Evolutionary conservation across 345 rosid species (phyloP).

Genomic region (Aquilaria sinensis): DNA sequence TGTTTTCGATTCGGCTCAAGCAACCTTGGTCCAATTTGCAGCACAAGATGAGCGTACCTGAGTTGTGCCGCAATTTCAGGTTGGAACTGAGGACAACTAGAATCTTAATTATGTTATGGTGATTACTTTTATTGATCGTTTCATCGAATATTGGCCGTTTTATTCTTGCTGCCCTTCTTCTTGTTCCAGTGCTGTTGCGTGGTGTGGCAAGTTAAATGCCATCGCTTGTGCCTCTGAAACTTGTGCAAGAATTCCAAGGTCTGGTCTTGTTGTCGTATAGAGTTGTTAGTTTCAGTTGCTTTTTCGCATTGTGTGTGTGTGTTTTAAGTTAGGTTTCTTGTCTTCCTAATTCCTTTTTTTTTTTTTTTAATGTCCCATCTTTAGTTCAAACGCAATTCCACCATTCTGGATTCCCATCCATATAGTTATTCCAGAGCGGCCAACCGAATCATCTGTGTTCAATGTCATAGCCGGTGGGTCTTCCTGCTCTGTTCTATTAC

Average conservation of each 20-base stretch:
- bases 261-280: not conserved
- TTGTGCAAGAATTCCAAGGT: slow-evolving; percentile 98
- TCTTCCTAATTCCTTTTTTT: not conserved
- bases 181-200: slow-evolving; percentile 79
- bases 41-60: slow-evolving; percentile 91
- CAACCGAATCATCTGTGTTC: slow-evolving; percentile 89
- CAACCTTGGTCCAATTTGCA: slow-evolving; percentile 81
- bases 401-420: slow-evolving; percentile 99
- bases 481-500: slow-evolving; percentile 5
- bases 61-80: slow-evolving; percentile 90
- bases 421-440: slow-evolving; percentile 90
- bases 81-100: slow-evolving; percentile 8
- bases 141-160: too few relatives aligned
- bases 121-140: too few relatives aligned
- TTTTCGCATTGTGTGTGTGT: not conserved
- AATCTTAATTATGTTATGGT: too few relatives aligned
- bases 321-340: too few relatives aligned
- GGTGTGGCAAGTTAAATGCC: slow-evolving; percentile 99
- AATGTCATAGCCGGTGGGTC: slow-evolving; percentile 88
- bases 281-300: not conserved
- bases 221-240: slow-evolving; percentile 99
- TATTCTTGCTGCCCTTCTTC: slow-evolving; percentile 4
- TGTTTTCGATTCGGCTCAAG: slow-evolving; percentile 77
- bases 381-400: slow-evolving; percentile 79
- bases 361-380: slow-evolving; percentile 3